These are phyloP conservation scores for Alternaria ethzedia DNA, from an alignment of 2,329 filamentous ascomycete species.

Conservation along the genomic window DNA sequence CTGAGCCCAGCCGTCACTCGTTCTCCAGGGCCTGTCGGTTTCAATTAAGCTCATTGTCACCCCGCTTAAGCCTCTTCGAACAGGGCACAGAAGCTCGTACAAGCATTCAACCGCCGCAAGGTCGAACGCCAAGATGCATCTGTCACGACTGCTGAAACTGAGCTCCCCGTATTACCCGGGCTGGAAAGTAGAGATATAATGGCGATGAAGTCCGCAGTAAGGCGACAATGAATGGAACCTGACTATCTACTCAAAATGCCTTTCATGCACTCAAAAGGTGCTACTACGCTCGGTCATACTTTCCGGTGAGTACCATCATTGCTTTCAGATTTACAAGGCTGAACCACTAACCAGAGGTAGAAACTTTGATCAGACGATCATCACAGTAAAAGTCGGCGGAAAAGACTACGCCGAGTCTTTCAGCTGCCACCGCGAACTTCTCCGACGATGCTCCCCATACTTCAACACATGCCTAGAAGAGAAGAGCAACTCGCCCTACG, in stretches of 20 bases:
- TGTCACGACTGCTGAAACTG: constrained; percentile 29
- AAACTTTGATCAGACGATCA: constrained; percentile 47
- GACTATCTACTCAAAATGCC: constrained; percentile 47
- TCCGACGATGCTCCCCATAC: constrained; percentile 42
- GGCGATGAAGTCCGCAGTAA: constrained; percentile 1
- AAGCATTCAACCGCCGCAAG: constrained; percentile 17
- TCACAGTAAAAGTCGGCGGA: constrained; percentile 43
- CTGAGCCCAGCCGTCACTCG: constrained; percentile 11
- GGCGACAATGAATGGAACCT: constrained; percentile 36
- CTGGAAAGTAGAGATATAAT: constrained; percentile 13
- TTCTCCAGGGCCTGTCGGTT: constrained; percentile 6
- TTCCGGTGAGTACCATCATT: constrained; percentile 33
- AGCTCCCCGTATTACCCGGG: constrained; percentile 8
- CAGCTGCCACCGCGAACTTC: constrained; percentile 43
- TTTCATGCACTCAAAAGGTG: constrained; percentile 37
- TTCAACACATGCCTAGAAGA: constrained; percentile 41
- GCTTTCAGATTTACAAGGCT: not conserved
- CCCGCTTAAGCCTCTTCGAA: constrained; percentile 10
- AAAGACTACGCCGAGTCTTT: constrained; percentile 43
- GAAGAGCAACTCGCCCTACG: constrained; percentile 41
- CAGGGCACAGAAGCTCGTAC: constrained; percentile 12
- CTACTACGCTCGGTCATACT: constrained; percentile 44
- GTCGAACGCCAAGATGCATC: constrained; percentile 31
- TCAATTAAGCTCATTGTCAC: constrained; percentile 21
- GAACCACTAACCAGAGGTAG: constrained; percentile 28